phyloP scores from a whole-genome alignment of 176 grass and related monocot species.

The Tillandsia leiboldiana region DNA sequence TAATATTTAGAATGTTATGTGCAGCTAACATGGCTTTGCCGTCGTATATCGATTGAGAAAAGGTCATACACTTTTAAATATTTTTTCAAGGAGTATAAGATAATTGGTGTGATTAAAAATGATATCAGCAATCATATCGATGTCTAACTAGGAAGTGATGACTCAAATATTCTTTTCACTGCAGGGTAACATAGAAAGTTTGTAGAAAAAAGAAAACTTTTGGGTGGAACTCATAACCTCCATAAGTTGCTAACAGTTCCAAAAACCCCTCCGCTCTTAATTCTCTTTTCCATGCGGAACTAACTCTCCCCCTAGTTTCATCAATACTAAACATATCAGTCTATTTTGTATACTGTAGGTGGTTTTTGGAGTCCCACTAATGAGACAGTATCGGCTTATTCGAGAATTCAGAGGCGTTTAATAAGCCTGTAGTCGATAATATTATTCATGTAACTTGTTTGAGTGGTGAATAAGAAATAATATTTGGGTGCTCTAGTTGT shows the following conservation, averaged over 20 bases:
- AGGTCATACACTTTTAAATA: not conserved
- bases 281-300: not conserved
- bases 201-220: too few species aligned
- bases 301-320: not conserved
- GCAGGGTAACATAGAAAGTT: too few species aligned
- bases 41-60: not conserved
- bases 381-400: not conserved
- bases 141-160: too few species aligned
- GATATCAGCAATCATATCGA: too few species aligned
- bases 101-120: too few species aligned
- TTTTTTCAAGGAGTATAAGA: too few species aligned
- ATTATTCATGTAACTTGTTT: not conserved
- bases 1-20: not conserved
- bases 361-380: not conserved
- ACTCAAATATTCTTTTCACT: too few species aligned
- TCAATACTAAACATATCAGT: not conserved
- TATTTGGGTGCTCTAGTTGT: not conserved
- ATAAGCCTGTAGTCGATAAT: not conserved
- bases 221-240: too few species aligned
- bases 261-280: too few species aligned
- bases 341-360: not conserved
- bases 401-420: not conserved
- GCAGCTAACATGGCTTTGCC: not conserved
- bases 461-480: not conserved
- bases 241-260: too few species aligned